Percentiles rank a stretch among this genome's conserved stretches.
Conservation (phyloP, 495 filamentous ascomycete species). For the Gamarada debralockiae region DNA sequence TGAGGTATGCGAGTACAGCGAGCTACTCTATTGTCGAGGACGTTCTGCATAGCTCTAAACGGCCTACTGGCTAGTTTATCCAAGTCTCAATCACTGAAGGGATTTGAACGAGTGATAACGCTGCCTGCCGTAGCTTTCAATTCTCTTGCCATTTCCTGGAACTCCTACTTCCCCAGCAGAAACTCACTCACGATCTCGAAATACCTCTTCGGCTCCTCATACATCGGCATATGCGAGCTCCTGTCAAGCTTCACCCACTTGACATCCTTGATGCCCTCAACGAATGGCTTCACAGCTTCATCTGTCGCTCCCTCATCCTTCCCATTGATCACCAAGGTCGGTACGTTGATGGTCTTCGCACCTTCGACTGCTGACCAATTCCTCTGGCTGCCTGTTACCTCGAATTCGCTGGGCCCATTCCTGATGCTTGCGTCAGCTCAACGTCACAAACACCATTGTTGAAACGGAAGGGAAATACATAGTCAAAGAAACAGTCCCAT, state of each 20-base stretch:
- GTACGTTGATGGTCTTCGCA: conserved; percentile 33
- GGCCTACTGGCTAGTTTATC: too few relatives aligned
- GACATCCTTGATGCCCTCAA: conserved; percentile 36
- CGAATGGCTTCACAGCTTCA: conserved; percentile 38
- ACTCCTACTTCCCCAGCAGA: too few relatives aligned
- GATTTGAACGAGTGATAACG: too few relatives aligned
- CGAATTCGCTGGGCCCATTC: conserved; percentile 45
- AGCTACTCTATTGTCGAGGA: too few relatives aligned
- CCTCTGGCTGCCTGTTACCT: conserved; percentile 37
- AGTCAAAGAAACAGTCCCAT: conserved; percentile 38
- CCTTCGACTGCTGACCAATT: conserved; percentile 34
- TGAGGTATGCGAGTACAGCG: too few relatives aligned
- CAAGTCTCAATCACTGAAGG: too few relatives aligned
- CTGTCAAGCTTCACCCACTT: conserved; percentile 43
- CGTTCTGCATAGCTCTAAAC: too few relatives aligned
- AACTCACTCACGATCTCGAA: conserved; percentile 21
- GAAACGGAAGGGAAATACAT: conserved; percentile 30
- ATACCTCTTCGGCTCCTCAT: conserved; percentile 39
- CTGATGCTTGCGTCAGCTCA: conserved; percentile 18
- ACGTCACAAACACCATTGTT: not conserved
- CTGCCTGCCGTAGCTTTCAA: too few relatives aligned
- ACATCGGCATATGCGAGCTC: conserved; percentile 40
- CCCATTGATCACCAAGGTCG: conserved; percentile 48
- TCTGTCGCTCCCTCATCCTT: conserved; percentile 45
- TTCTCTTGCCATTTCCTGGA: too few relatives aligned